phyloP scores from a whole-genome alignment of 2,329 filamentous ascomycete genomes.

The Scytalidium sp. region DNA sequence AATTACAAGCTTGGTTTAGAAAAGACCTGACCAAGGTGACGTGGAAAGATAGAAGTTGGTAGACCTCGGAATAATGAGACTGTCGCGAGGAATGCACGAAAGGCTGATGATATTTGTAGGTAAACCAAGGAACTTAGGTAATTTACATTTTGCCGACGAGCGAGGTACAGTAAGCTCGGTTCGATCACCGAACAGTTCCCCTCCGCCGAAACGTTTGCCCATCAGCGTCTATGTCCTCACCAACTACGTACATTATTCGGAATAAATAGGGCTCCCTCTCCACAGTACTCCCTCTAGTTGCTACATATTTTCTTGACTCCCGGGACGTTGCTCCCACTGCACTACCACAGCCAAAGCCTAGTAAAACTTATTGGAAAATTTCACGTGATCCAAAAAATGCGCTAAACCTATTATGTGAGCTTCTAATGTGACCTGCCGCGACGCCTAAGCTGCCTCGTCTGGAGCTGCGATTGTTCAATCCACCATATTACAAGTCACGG shows the following conservation, averaged over 20 bases:
- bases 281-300: no score
- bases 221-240: not conserved
- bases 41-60: conserved; percentile 4
- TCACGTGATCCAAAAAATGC: not conserved
- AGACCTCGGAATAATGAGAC: not conserved
- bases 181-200: not conserved
- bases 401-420: conserved; percentile 13
- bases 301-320: no score
- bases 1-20: conserved; percentile 35
- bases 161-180: not conserved
- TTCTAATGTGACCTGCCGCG: conserved; percentile 16
- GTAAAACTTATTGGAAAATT: no score
- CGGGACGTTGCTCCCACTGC: no score
- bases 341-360: no score
- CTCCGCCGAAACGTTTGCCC: not conserved
- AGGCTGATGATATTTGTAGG: conserved; percentile 1
- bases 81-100: conserved; percentile 2
- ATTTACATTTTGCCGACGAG: not conserved
- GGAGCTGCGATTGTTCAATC: conserved; percentile 16
- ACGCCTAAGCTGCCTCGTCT: conserved; percentile 7
- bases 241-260: not conserved
- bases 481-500: conserved; percentile 9
- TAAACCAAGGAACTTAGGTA: not conserved
- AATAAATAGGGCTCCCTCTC: not conserved
- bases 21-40: conserved; percentile 24